Evolutionary conservation across 306 rosid genomes (phyloP).

Genomic region (Medicago ruthenica): DNA sequence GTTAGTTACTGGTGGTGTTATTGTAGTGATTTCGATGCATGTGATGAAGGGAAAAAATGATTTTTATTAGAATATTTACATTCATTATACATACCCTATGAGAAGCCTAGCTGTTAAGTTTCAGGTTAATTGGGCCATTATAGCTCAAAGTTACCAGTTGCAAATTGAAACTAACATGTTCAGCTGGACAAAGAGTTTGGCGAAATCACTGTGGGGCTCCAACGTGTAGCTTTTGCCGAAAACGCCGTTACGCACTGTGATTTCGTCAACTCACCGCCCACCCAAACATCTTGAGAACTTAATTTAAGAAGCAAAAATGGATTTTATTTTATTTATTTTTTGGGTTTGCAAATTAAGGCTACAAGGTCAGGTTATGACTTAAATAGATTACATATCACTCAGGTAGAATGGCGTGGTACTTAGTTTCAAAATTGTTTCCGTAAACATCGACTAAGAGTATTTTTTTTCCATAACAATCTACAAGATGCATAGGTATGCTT

Average conservation of each 20-base stretch:
- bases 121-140: background rate
- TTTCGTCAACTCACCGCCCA: background rate
- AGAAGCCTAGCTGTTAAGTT: background rate
- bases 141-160: background rate
- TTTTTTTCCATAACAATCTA: background rate
- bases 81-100: background rate
- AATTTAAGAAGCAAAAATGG: background rate
- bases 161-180: background rate
- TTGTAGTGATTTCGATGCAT: background rate
- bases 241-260: background rate
- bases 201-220: background rate
- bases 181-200: background rate
- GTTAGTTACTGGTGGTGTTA: background rate
- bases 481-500: background rate
- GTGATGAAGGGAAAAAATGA: background rate
- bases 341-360: no score
- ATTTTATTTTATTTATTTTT: no score
- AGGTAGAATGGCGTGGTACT: background rate
- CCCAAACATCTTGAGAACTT: background rate
- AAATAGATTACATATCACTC: background rate
- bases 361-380: no score
- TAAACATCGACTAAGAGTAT: background rate
- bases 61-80: background rate
- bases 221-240: background rate
- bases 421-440: slow-evolving; percentile 1